These are phyloP conservation scores for Heliosperma pusillum DNA, from an alignment of 148 eudicot species.

Conservation along the genomic window DNA sequence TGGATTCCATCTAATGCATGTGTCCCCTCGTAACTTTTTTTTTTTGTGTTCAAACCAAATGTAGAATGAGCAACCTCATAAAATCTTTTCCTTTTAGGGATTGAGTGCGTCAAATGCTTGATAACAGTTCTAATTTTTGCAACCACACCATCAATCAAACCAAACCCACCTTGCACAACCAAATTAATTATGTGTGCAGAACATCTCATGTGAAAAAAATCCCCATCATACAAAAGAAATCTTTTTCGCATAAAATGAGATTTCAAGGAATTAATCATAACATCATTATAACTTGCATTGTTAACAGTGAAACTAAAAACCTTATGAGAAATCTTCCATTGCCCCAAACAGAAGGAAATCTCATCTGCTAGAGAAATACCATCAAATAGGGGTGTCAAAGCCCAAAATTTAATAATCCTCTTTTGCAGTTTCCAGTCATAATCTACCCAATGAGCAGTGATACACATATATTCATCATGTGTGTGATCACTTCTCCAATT, in stretches of 20 bases:
- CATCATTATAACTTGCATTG: conserved; percentile 2
- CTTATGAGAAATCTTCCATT: conserved; percentile 4
- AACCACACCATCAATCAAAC: not conserved
- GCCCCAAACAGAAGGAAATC: not conserved
- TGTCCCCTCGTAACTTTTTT: not conserved
- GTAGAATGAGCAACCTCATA: conserved; percentile 1
- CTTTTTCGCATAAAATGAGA: not conserved
- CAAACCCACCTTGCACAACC: not conserved
- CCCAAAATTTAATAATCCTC: not conserved
- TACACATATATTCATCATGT: conserved; percentile 1
- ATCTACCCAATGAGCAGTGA: conserved; percentile 8
- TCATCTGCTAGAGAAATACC: not conserved
- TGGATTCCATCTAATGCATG: conserved; percentile 1
- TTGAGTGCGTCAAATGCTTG: not conserved
- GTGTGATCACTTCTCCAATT: conserved; percentile 5
- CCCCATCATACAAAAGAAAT: not conserved
- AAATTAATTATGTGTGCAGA: not conserved
- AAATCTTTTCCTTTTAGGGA: not conserved
- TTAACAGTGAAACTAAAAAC: conserved; percentile 2
- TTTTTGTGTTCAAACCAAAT: not conserved
- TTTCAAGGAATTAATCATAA: not conserved
- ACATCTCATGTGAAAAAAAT: not conserved
- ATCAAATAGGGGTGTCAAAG: not conserved
- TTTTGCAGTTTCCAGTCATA: not conserved
- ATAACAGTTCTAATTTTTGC: not conserved